These are phyloP conservation scores for Rhodotorula sp. DNA, from an alignment of 1,284 basidiomycete species.

Conservation along the genomic window DNA sequence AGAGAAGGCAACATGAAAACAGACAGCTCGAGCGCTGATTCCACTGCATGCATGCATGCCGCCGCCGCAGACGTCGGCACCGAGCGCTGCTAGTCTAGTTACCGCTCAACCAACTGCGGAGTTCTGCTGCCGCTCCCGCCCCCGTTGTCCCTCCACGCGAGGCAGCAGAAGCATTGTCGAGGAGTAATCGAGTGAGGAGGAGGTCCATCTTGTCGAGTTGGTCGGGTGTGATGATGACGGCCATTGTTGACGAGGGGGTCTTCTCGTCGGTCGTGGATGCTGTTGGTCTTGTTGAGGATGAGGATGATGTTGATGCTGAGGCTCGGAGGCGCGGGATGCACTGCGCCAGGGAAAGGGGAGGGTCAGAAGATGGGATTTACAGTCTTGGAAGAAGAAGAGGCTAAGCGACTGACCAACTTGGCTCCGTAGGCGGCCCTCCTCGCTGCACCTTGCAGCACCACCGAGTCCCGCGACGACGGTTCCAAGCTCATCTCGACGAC, in stretches of 20 bases:
- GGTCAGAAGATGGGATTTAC: constrained; percentile 45
- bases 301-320: neutral
- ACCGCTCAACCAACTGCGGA: too few species aligned
- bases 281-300: too few species aligned
- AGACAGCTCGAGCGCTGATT: too few species aligned
- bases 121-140: neutral
- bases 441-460: constrained; percentile 30
- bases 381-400: too few species aligned
- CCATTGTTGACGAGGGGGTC: too few species aligned
- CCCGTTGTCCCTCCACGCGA: neutral
- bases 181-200: constrained; percentile 8
- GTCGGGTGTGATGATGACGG: neutral
- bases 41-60: too few species aligned
- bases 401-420: constrained; percentile 61
- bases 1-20: too few species aligned
- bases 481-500: constrained; percentile 71
- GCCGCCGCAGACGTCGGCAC: too few species aligned
- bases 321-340: constrained; percentile 12
- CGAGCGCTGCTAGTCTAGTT: too few species aligned
- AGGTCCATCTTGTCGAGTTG: constrained; percentile 17
- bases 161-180: neutral
- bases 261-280: neutral
- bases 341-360: neutral
- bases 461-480: constrained; percentile 43
- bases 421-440: constrained; percentile 78